Base-by-base conservation (phyloP, 257 asterid species). In the Linaria vulgaris region DNA sequence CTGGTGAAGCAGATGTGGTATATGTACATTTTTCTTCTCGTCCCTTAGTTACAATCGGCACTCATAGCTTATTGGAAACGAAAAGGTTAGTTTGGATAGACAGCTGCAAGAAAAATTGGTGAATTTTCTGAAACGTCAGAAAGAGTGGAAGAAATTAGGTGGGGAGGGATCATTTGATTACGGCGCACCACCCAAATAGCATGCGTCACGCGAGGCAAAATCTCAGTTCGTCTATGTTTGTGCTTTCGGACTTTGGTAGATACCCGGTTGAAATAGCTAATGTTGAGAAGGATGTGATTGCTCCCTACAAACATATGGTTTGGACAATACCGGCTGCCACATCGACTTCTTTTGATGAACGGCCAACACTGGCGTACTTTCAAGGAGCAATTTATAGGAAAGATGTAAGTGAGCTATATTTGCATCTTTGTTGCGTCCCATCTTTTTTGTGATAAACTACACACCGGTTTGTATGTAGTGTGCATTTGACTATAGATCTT, bases 301-400 rank as follows among this genome's bases (percentile, higher is more conserved):
- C 96, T 56, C 96, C 97, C 47, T 90, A 87, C 70, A 90, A 82
- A 78, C 96, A 90, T 49, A 88, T 84, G 89, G 97, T 90, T 48
- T 81, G 66, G 71, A 56, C 79, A 1, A 53, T 85, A 56, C 49
- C 68, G 1, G 60, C 63, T 21, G 69, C 20, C 17, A 53, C 72
- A 11, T 90, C 96, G 0, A 25, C 77, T 38, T 70, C 90, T 4
- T 90, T 85, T 20, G 57, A 69, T 20, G 69, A 79, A 22, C 80
- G 95, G 8, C 72, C 76, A 12, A 83, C 30, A 1, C 61, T 87
- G 82, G 74, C 68, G 68, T 90, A 80, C 68, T 90, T 90, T 73
- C 86, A 79, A 80, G 97, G 97, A 48, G 97, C 95, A 37, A 87
- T 90, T 55, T 72, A 77, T 55, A 56, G 97, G 70, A 90, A 87